phyloP scores from a whole-genome alignment of 768 basidiomycete species.

The Hirschioporus abietinus region DNA sequence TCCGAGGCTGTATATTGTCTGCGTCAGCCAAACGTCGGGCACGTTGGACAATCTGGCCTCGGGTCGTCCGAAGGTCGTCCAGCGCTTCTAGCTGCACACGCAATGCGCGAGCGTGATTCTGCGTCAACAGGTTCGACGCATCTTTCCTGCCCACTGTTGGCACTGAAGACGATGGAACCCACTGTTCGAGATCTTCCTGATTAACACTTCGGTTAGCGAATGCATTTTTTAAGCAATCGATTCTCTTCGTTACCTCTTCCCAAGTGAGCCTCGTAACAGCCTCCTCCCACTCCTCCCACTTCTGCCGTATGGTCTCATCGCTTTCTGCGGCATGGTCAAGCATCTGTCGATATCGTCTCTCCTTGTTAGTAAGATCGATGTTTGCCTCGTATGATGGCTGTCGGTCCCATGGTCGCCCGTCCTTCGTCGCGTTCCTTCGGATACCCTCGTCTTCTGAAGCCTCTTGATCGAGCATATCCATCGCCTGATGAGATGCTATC shows the following conservation, averaged over 20 bases:
- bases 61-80: constrained; percentile 59
- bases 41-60: constrained; percentile 59
- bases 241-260: too few relatives aligned
- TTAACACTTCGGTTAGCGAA: too few relatives aligned
- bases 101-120: constrained; percentile 61
- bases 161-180: too few relatives aligned
- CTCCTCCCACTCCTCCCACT: too few relatives aligned
- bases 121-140: too few relatives aligned
- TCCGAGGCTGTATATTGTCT: too few relatives aligned
- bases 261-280: too few relatives aligned
- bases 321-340: constrained; percentile 75
- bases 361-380: constrained; percentile 61
- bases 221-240: too few relatives aligned
- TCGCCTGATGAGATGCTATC: constrained; percentile 46
- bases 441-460: constrained; percentile 77
- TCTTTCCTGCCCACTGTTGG: too few relatives aligned
- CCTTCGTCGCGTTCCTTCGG: constrained; percentile 38
- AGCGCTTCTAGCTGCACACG: constrained; percentile 75
- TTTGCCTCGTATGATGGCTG: constrained; percentile 79
- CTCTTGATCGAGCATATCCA: constrained; percentile 89
- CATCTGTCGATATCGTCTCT: constrained; percentile 62
- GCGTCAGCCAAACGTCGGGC: too few relatives aligned
- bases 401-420: constrained; percentile 35
- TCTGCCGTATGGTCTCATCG: too few relatives aligned
- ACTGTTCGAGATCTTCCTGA: too few relatives aligned